phyloP scores from a whole-genome alignment of 2,329 filamentous ascomycete genomes.

The Colletotrichum chlorophyti region DNA sequence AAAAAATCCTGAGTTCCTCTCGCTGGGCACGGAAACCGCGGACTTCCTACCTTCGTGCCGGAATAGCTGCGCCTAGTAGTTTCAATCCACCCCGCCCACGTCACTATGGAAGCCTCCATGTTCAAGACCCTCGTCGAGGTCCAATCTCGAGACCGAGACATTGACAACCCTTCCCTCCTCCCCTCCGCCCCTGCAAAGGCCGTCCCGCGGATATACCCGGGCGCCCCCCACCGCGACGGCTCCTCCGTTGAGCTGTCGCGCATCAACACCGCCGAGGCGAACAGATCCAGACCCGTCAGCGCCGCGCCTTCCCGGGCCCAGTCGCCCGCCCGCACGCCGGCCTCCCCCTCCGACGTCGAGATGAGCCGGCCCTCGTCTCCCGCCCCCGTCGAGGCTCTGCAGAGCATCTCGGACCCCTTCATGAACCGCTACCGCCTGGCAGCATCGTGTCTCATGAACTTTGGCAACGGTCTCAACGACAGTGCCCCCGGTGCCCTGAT shows the following conservation, averaged over 20 bases:
- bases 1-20: too few species aligned
- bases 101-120: constrained; percentile 42
- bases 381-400: constrained; percentile 52
- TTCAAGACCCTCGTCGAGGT: constrained; percentile 42
- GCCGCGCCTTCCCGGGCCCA: background rate
- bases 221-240: constrained; percentile 41
- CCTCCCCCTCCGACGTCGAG: constrained; percentile 48
- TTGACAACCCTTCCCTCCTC: constrained; percentile 31
- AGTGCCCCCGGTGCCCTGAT: constrained; percentile 79
- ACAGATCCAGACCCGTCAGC: background rate
- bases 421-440: constrained; percentile 76
- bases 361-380: constrained; percentile 60
- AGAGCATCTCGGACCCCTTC: constrained; percentile 64
- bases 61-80: too few species aligned
- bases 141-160: constrained; percentile 33
- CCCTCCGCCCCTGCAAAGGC: constrained; percentile 41
- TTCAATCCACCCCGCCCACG: too few species aligned
- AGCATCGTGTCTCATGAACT: constrained; percentile 68
- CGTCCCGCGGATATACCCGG: constrained; percentile 46
- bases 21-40: too few species aligned
- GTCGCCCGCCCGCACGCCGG: constrained; percentile 7
- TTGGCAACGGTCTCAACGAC: constrained; percentile 77
- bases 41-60: too few species aligned
- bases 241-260: constrained; percentile 38
- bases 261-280: constrained; percentile 23